phyloP scores from a whole-genome alignment of 306 rosid species.

The Lathyrus tuberosus region DNA sequence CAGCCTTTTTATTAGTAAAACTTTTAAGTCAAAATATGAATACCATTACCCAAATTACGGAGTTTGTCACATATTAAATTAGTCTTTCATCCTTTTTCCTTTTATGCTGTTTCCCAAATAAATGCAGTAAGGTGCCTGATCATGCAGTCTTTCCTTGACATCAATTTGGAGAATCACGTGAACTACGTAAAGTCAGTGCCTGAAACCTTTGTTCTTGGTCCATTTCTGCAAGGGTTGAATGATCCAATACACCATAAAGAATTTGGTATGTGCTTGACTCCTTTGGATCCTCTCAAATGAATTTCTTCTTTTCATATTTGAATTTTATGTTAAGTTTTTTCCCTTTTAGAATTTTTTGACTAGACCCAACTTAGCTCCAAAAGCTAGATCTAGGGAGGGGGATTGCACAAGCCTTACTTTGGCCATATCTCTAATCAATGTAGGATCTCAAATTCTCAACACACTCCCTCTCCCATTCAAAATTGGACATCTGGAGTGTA shows the following conservation, averaged over 20 bases:
- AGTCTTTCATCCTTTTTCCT: conserved; percentile 23
- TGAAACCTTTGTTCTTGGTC: conserved; percentile 76
- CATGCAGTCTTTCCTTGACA: conserved; percentile 84
- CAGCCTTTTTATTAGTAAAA: conserved; percentile 23
- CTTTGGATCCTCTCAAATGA: conserved; percentile 32
- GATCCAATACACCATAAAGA: conserved; percentile 94
- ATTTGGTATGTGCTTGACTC: conserved; percentile 62
- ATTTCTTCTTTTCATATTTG: conserved; percentile 32
- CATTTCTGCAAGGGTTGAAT: conserved; percentile 78
- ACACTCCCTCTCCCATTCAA: background rate
- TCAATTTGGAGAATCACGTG: conserved; percentile 67
- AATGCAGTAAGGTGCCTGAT: conserved; percentile 92
- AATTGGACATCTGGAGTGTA: background rate
- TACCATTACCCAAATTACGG: conserved; percentile 2
- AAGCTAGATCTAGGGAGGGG: conserved; percentile 1
- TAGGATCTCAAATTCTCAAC: conserved; percentile 1
- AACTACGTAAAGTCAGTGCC: conserved; percentile 67
- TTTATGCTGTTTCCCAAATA: conserved; percentile 38
- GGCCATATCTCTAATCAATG: conserved; percentile 11
- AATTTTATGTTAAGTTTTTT: conserved; percentile 22
- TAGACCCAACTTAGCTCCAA: background rate
- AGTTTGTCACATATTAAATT: conserved; percentile 23
- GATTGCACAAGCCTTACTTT: background rate
- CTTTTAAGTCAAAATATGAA: conserved; percentile 13
- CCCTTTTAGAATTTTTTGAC: background rate